Evolutionary conservation across 306 rosid genomes (phyloP), one percentile per base, ranked within the genome.

Genomic region (Cyclanthera cordifolia): DNA sequence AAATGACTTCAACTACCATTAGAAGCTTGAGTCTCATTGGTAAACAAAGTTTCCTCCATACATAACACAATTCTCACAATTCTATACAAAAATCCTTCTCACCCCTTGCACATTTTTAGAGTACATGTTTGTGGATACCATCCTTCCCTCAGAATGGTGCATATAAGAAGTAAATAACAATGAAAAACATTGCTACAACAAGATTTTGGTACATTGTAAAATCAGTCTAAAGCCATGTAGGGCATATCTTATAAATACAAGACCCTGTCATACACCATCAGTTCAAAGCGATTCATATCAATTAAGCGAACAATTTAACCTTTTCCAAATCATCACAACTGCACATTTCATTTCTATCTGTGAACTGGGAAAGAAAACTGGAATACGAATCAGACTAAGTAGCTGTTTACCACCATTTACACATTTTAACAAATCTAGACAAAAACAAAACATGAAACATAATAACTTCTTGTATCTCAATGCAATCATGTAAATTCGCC

Each of bases 401-500:
- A 37, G 68, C 28, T 39, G 28, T 61, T 61, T 20, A 8, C 30
- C 17, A 61, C 30, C 68, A 61, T 39, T 61, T 61, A 43, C 70
- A 41, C 70, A 43, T 45, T 65, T 27, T 45, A 65, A 65, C 53
- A 1, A 41, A 65, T 65, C 53, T 45, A 37, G 47, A 61, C 20
- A 45, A 64, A 45, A 65, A 61, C 16, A 19, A 37, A 64, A 39
- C 30, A 21, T 45, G 37, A 6, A 64, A 15, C 70, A 12, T 6
- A 45, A 41, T 14, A 19, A 23, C 71, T 47, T 10, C 39, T 25
- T 66, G 41, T 66, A 46, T 65, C 70, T 46, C 53, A 24, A 39
- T 52, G 30, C 49, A 65, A 70, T 25, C 34, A 66, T 66, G 55
- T 28, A 66, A 66, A 24, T 66, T 46, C 14, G 51, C 71, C 53